Conservation (phyloP, 371 early-diverging fungal genomes). For the Umbelopsis sp. region DNA sequence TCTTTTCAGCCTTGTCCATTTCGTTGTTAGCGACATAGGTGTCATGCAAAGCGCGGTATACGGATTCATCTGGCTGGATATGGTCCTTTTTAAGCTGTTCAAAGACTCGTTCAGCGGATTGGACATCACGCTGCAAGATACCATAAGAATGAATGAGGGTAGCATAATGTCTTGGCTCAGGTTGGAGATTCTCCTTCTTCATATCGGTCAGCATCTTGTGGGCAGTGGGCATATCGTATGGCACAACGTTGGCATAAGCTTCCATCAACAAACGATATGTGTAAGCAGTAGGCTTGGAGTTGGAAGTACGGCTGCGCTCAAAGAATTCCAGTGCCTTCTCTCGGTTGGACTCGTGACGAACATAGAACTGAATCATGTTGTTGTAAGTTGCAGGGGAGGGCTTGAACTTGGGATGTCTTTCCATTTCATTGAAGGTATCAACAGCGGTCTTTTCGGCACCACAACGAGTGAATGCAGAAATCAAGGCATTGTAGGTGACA, state of each 20-base stretch:
- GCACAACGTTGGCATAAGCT: conserved; percentile 61
- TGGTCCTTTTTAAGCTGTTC: conserved; percentile 49
- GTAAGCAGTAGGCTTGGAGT: conserved; percentile 55
- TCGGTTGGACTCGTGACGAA: conserved; percentile 58
- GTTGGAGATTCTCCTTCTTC: conserved; percentile 48
- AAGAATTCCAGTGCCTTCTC: conserved; percentile 58
- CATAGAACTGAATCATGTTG: conserved; percentile 68
- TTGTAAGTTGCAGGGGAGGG: conserved; percentile 65
- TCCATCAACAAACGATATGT: conserved; percentile 64
- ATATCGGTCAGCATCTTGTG: conserved; percentile 55
- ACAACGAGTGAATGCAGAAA: conserved; percentile 62
- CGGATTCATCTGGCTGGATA: conserved; percentile 51
- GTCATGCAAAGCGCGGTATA: conserved; percentile 62
- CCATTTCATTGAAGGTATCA: conserved; percentile 57
- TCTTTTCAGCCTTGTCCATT: conserved; percentile 46
- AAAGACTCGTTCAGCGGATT: conserved; percentile 55
- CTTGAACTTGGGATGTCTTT: conserved; percentile 42
- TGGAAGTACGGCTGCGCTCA: conserved; percentile 41
- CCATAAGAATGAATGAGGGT: conserved; percentile 66
- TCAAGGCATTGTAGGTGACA: conserved; percentile 63
- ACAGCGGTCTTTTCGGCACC: conserved; percentile 55
- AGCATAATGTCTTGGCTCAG: conserved; percentile 57
- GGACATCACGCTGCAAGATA: conserved; percentile 56
- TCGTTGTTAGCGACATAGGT: conserved; percentile 54
- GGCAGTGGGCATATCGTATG: conserved; percentile 63